Conservation (phyloP, 352 stramenopile genomes). For the Globisporangium mamillatum region DNA sequence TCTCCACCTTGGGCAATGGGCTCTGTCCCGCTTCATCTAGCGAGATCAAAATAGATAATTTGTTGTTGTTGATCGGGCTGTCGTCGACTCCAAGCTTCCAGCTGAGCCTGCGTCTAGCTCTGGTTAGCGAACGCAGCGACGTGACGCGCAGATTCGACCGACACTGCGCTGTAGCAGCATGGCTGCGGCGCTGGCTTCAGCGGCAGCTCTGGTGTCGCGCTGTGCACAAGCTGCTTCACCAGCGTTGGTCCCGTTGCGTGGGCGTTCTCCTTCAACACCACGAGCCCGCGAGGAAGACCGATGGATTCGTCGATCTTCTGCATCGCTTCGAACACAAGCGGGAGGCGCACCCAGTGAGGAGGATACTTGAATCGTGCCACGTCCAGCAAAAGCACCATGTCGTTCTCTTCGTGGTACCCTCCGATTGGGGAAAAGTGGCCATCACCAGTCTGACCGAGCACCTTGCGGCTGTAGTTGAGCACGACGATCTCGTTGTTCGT, state of each 20-base stretch:
- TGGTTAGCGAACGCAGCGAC: constrained; percentile 17
- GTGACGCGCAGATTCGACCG: constrained; percentile 31
- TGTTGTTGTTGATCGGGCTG: constrained; percentile 1
- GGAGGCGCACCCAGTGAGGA: constrained; percentile 77
- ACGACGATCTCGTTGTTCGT: constrained; percentile 87
- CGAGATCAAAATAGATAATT: constrained; percentile 14
- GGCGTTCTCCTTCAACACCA: constrained; percentile 40
- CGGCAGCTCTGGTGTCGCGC: constrained; percentile 26
- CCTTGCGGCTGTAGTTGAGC: constrained; percentile 90
- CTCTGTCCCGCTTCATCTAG: constrained; percentile 2
- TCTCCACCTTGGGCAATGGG: constrained; percentile 1
- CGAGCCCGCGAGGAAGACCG: constrained; percentile 32
- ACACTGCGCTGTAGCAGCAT: constrained; percentile 26
- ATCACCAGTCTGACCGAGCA: constrained; percentile 91
- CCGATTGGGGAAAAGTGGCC: constrained; percentile 97
- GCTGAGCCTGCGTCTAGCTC: background rate
- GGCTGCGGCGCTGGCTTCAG: constrained; percentile 29
- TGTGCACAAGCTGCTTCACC: constrained; percentile 46
- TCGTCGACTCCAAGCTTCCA: background rate
- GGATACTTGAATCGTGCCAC: constrained; percentile 96
- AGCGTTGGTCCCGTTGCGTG: constrained; percentile 40
- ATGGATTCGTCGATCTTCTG: constrained; percentile 46
- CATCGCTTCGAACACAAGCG: constrained; percentile 50
- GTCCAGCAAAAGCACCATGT: constrained; percentile 95
- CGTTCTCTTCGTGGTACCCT: constrained; percentile 89